phyloP scores from a whole-genome alignment of 2,329 filamentous ascomycete genomes.

The Cytospora leucostoma region DNA sequence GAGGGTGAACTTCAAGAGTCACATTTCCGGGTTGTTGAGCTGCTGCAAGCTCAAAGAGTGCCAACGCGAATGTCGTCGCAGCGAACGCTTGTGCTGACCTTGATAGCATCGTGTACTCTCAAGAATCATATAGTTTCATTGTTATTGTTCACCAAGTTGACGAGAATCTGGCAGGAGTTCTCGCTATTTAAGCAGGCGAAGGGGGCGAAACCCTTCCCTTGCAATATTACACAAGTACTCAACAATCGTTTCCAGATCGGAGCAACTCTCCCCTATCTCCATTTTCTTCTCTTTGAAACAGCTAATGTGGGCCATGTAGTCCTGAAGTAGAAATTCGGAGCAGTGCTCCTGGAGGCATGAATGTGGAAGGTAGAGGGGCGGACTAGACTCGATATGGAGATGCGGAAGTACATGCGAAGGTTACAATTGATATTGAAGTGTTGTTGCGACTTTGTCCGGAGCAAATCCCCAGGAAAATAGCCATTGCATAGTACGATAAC shows the following conservation, averaged over 20 bases:
- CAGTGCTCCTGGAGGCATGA: neutral
- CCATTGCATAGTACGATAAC: too few species aligned
- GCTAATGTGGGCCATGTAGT: neutral
- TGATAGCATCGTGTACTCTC: slow-evolving; percentile 9
- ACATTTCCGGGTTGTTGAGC: slow-evolving; percentile 35
- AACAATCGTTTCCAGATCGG: neutral
- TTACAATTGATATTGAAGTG: too few species aligned
- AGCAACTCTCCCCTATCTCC: neutral
- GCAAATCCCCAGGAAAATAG: too few species aligned
- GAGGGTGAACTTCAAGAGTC: slow-evolving; percentile 44
- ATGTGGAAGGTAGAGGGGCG: neutral
- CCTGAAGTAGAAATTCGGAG: neutral
- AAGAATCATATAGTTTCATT: neutral
- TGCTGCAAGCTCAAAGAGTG: slow-evolving; percentile 28
- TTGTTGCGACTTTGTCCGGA: too few species aligned
- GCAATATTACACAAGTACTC: neutral
- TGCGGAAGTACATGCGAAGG: neutral
- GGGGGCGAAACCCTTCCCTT: too few species aligned
- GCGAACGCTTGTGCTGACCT: slow-evolving; percentile 1
- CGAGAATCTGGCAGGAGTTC: too few species aligned
- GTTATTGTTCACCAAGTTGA: neutral
- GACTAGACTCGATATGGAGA: neutral
- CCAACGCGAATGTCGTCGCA: neutral
- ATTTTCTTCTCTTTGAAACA: neutral
- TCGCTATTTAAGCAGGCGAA: too few species aligned